Evolutionary conservation across 208 protist genomes (phyloP), one percentile per base, ranked within the genome.

Genomic region (Blastocrithidia nonstop): DNA sequence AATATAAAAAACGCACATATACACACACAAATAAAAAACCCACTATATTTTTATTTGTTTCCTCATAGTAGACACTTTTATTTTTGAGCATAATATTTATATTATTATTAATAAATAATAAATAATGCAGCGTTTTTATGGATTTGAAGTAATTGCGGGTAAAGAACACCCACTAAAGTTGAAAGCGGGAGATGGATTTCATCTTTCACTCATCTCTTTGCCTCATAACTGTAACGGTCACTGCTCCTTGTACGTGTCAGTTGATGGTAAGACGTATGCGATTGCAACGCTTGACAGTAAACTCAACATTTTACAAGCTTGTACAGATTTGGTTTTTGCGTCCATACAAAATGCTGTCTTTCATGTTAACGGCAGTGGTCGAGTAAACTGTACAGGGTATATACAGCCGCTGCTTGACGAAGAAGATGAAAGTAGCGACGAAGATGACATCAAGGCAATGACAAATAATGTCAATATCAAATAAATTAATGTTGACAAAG

Each of bases 261-360:
- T 84, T 6, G 83, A 88, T 46, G 83, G 83, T 31, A 86, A 86
- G 48, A 68, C 71, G n/a, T 75, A 66, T 47, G 64, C 79, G 21
- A 22, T 92, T 25, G 72, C 56, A 16, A 87, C 83, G 3, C 57
- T 92, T 7, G 77, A 88, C 50, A 50, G 63, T 3, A 53, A 67
- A 39, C 40, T 51, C 7, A 65, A 66, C 47, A 49, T 86, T 8
- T 54, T 87, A 25, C 83, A 92, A 50, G 50, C 66, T 13, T 32
- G 78, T 0, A 63, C 56, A 4, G 83, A 92, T 45, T 61, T 92
- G n/a, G 66, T 92, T 37, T 92, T 92, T 50, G 80, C 77, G 56
- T 59, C 57, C 27, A 45, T 66, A 35, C 83, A 92, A 50, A 50
- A 64, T n/a, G 75, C 82, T 1, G 59, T 63, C 3, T 88, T 92